A percentile compares a stretch with the other conserved stretches of the same genome.
phyloP scores from a whole-genome alignment of 2,329 filamentous ascomycete genomes.

The Exophiala sp. region DNA sequence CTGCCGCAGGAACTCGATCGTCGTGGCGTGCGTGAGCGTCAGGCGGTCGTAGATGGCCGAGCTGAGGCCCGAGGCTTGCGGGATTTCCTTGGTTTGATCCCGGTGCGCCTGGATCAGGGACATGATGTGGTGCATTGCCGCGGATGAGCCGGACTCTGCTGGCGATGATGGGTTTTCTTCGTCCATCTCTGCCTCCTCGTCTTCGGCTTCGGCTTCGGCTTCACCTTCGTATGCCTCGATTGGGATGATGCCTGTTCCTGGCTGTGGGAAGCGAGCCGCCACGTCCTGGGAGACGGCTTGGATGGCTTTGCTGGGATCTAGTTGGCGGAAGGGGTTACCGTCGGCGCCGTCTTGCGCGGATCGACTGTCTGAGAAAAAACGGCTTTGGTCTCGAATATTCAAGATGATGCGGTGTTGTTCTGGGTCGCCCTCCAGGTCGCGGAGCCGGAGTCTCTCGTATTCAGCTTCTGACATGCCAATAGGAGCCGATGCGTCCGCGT shows the following conservation, averaged over 20 bases:
- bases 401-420: constrained; percentile 74
- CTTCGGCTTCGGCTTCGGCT: constrained; percentile 20
- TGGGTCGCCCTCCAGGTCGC: constrained; percentile 69
- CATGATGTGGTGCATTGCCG: constrained; percentile 52
- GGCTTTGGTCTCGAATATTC: constrained; percentile 80
- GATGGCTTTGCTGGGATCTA: constrained; percentile 26
- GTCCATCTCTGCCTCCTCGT: constrained; percentile 45
- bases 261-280: constrained; percentile 17
- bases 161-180: constrained; percentile 35
- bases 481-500: constrained; percentile 60
- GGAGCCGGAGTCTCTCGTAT: constrained; percentile 67
- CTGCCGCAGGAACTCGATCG: constrained; percentile 91
- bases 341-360: constrained; percentile 34
- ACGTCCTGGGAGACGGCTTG: constrained; percentile 21
- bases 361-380: constrained; percentile 60
- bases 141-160: constrained; percentile 64
- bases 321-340: constrained; percentile 19
- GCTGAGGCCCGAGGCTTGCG: constrained; percentile 44
- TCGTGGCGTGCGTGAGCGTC: constrained; percentile 81
- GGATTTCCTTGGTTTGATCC: constrained; percentile 37
- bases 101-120: constrained; percentile 54
- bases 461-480: constrained; percentile 66
- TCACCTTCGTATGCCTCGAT: constrained; percentile 22
- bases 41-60: constrained; percentile 54
- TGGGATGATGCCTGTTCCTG: constrained; percentile 24